These are phyloP conservation scores for Xylariaceae sp. DNA, from an alignment of 2,329 filamentous ascomycete genomes.

Conservation along the genomic window DNA sequence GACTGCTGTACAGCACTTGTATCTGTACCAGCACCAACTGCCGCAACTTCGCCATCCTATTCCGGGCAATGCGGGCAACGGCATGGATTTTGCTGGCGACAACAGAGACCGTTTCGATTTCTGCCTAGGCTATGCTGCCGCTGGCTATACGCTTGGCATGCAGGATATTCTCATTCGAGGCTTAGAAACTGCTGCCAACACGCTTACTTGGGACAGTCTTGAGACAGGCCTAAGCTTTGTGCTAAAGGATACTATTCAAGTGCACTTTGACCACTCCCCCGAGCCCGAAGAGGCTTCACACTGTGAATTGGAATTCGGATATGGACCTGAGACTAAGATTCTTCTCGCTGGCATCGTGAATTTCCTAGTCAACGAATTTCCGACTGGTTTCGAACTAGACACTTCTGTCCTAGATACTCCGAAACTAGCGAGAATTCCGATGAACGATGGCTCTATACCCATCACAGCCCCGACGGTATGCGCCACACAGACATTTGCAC, in stretches of 20 bases:
- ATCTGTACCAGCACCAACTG: conserved; percentile 51
- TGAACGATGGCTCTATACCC: conserved; percentile 33
- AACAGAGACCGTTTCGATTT: conserved; percentile 44
- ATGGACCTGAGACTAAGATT: conserved; percentile 49
- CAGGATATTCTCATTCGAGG: conserved; percentile 51
- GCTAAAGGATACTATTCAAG: conserved; percentile 39
- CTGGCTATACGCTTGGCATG: conserved; percentile 54
- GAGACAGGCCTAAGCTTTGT: conserved; percentile 55
- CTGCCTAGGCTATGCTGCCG: conserved; percentile 59
- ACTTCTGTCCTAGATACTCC: conserved; percentile 34
- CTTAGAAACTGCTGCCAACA: conserved; percentile 51
- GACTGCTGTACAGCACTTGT: conserved; percentile 50
- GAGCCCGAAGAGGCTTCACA: conserved; percentile 19
- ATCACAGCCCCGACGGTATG: conserved; percentile 27
- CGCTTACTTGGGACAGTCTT: conserved; percentile 58
- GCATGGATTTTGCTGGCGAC: conserved; percentile 35
- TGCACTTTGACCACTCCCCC: conserved; percentile 25
- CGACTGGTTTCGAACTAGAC: conserved; percentile 55
- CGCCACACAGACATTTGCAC: conserved; percentile 31
- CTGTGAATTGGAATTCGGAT: conserved; percentile 37
- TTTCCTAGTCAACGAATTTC: conserved; percentile 57
- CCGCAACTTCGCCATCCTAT: conserved; percentile 34
- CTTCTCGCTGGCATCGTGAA: conserved; percentile 52
- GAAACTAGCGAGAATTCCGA: conserved; percentile 40
- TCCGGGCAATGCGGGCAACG: conserved; percentile 28